Evolutionary conservation across 1,139 yeast genomes (phyloP).

Genomic region (Arxiozyma bovina): DNA sequence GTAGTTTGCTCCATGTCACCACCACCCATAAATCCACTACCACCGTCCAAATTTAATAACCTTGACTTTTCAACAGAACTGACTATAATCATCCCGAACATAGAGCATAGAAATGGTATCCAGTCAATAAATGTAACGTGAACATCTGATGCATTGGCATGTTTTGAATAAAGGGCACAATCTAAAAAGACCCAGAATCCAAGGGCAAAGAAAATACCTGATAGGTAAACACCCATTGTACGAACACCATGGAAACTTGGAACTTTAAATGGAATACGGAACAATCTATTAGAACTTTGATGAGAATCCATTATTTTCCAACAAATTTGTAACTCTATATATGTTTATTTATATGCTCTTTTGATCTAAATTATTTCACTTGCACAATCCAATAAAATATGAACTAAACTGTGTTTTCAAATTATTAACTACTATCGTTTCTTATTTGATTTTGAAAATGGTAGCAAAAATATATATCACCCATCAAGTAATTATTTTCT

Average conservation of each 20-base stretch:
- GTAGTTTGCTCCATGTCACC: constrained; percentile 37
- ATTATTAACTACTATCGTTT: background rate
- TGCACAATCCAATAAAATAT: background rate
- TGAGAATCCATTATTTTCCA: constrained; percentile 7
- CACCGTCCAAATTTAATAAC: constrained; percentile 38
- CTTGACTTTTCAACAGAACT: constrained; percentile 84
- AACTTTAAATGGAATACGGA: constrained; percentile 48
- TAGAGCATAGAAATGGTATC: constrained; percentile 86
- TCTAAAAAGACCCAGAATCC: constrained; percentile 90
- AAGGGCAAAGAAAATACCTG: constrained; percentile 48
- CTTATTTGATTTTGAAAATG: background rate
- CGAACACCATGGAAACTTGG: constrained; percentile 67
- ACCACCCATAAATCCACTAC: constrained; percentile 8
- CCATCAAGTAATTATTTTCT: too few species aligned
- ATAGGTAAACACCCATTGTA: constrained; percentile 47
- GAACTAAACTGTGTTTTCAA: background rate
- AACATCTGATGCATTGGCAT: constrained; percentile 74
- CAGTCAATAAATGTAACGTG: constrained; percentile 91
- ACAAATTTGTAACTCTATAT: background rate
- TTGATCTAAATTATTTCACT: too few species aligned
- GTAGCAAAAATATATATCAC: background rate
- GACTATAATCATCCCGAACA: constrained; percentile 85
- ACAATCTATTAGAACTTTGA: constrained; percentile 23
- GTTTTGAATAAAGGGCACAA: constrained; percentile 76
- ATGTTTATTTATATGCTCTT: background rate